Evolutionary conservation across 169 alveolate species (phyloP).

Genomic region (Cryptosporidium parvum): DNA sequence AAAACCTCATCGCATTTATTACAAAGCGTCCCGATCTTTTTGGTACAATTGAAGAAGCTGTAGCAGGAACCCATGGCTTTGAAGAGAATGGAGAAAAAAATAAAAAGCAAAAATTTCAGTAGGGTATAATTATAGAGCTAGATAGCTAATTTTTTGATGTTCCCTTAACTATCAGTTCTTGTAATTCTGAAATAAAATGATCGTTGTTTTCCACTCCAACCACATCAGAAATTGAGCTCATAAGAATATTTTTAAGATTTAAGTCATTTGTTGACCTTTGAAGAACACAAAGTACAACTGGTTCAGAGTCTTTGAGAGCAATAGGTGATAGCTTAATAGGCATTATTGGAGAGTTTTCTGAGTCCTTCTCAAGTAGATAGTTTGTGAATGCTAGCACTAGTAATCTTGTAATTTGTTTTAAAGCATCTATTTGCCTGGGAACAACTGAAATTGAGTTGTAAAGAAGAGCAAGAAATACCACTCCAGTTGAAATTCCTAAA

Average conservation of each 20-base stretch:
- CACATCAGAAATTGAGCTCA: constrained; percentile 50
- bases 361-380: constrained; percentile 51
- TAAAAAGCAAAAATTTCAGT: neutral
- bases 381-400: constrained; percentile 43
- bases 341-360: neutral
- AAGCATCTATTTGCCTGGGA: constrained; percentile 25
- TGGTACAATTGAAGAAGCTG: constrained; percentile 92
- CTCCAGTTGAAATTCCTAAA: constrained; percentile 54
- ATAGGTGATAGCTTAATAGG: constrained; percentile 34
- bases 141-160: constrained; percentile 32
- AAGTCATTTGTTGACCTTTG: constrained; percentile 63
- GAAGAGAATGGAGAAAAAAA: neutral
- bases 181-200: constrained; percentile 41
- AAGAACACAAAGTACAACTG: constrained; percentile 69
- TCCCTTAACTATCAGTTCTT: constrained; percentile 54
- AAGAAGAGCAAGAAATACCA: constrained; percentile 45
- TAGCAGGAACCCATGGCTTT: constrained; percentile 16
- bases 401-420: constrained; percentile 29
- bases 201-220: constrained; percentile 55
- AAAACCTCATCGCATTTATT: constrained; percentile 88
- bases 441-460: constrained; percentile 55
- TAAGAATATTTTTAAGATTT: constrained; percentile 9
- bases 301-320: constrained; percentile 67
- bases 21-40: constrained; percentile 91
- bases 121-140: neutral